Evolutionary conservation across 148 eudicot genomes (phyloP).

Genomic region (Spergularia bocconei): DNA sequence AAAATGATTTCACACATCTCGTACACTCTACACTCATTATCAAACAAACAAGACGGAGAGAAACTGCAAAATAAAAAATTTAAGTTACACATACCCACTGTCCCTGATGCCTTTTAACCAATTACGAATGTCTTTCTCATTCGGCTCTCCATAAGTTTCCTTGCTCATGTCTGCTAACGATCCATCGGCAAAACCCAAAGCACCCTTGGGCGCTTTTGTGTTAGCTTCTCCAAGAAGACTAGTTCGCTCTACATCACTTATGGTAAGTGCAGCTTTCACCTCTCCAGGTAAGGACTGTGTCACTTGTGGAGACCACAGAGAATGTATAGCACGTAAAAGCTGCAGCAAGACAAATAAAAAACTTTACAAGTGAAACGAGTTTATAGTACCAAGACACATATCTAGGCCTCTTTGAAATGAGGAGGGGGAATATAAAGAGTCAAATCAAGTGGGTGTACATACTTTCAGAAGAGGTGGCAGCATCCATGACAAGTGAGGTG

Average conservation of each 20-base stretch:
- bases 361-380: slow-evolving; percentile 9
- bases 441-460: slow-evolving; percentile 22
- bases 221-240: slow-evolving; percentile 85
- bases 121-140: slow-evolving; percentile 77
- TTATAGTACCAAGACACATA: background rate
- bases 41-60: background rate
- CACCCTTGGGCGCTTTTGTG: slow-evolving; percentile 58
- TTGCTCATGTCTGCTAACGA: slow-evolving; percentile 57
- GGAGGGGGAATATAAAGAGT: background rate
- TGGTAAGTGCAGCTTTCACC: slow-evolving; percentile 80
- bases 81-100: slow-evolving; percentile 69
- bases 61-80: background rate
- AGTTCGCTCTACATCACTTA: slow-evolving; percentile 74
- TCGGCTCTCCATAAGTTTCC: slow-evolving; percentile 68
- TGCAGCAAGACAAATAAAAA: slow-evolving; percentile 28
- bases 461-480: slow-evolving; percentile 95
- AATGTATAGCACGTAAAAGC: slow-evolving; percentile 94
- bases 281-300: slow-evolving; percentile 77
- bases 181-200: slow-evolving; percentile 65
- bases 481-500: slow-evolving; percentile 93
- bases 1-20: background rate
- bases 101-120: slow-evolving; percentile 96
- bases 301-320: slow-evolving; percentile 90
- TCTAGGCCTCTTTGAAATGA: background rate
- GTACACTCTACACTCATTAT: background rate